These are phyloP conservation scores for Monosporascus sp. DNA, from an alignment of 2,329 filamentous ascomycete species.

Conservation along the genomic window DNA sequence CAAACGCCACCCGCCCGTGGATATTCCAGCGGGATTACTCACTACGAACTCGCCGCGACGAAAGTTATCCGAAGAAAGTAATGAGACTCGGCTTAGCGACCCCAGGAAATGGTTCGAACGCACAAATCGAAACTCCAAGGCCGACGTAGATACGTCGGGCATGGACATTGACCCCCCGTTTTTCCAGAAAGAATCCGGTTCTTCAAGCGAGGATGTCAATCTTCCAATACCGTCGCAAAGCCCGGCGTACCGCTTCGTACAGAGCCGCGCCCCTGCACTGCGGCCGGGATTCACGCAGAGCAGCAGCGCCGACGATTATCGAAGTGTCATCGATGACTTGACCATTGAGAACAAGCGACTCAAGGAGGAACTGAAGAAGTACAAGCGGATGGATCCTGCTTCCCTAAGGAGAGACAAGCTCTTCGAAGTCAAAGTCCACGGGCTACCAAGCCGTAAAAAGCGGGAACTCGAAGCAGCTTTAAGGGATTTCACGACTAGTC, in stretches of 20 bases:
- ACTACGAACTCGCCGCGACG: constrained; percentile 20
- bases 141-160: constrained; percentile 33
- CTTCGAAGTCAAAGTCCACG: constrained; percentile 78
- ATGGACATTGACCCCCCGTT: constrained; percentile 55
- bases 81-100: constrained; percentile 44
- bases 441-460: constrained; percentile 66
- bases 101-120: constrained; percentile 50
- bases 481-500: constrained; percentile 61
- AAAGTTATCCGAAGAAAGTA: constrained; percentile 46
- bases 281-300: constrained; percentile 36
- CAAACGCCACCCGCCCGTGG: constrained; percentile 12
- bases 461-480: constrained; percentile 70
- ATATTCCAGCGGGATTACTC: constrained; percentile 9
- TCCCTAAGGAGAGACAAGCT: constrained; percentile 69
- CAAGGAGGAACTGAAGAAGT: constrained; percentile 66
- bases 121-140: constrained; percentile 45
- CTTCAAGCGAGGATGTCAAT: constrained; percentile 41
- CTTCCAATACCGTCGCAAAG: constrained; percentile 17
- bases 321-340: constrained; percentile 81
- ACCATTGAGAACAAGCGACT: constrained; percentile 79
- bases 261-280: constrained; percentile 16
- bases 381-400: constrained; percentile 61
- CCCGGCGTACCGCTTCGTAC: constrained; percentile 19
- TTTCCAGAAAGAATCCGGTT: constrained; percentile 48
- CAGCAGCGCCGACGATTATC: constrained; percentile 68